Percentiles rank a stretch among this genome's conserved stretches.
Conservation (phyloP, 306 rosid species). For the Vicia faba region DNA sequence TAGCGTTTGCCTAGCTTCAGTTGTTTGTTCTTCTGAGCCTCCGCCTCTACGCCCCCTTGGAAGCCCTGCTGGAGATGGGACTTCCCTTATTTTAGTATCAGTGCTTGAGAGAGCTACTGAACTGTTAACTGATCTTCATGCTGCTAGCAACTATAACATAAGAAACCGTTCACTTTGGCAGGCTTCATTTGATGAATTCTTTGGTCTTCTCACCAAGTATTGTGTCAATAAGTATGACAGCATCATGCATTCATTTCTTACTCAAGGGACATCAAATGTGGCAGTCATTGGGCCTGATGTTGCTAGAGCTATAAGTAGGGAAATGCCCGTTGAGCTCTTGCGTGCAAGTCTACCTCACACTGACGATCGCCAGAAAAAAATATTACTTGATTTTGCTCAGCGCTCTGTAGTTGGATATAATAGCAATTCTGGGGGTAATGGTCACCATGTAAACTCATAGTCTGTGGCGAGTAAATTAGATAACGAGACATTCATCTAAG, state of each 20-base stretch:
- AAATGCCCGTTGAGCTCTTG: constrained; percentile 96
- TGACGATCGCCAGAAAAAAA: constrained; percentile 69
- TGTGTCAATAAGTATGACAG: constrained; percentile 81
- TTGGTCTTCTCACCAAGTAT: constrained; percentile 74
- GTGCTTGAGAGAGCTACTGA: constrained; percentile 94
- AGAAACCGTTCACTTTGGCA: constrained; percentile 85
- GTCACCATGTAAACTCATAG: constrained; percentile 59
- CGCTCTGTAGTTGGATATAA: constrained; percentile 73
- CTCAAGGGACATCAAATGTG: constrained; percentile 59
- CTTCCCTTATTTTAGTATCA: constrained; percentile 76
- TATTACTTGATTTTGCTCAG: constrained; percentile 74
- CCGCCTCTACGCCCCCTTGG: constrained; percentile 98
- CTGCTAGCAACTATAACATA: constrained; percentile 70
- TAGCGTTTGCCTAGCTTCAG: constrained; percentile 95
- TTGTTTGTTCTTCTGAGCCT: constrained; percentile 81
- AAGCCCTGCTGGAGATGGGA: constrained; percentile 87
- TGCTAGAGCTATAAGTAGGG: constrained; percentile 68
- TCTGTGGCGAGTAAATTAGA: constrained; percentile 55
- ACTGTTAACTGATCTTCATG: constrained; percentile 74
- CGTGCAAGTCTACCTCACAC: constrained; percentile 98
- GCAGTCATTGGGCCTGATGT: constrained; percentile 62
- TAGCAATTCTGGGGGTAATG: constrained; percentile 52
- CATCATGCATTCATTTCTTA: constrained; percentile 61
- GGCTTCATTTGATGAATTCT: constrained; percentile 88
- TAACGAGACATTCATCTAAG: constrained; percentile 30